Conservation (phyloP, 1,284 basidiomycete species). For the Kalmanozyma brasiliensis region DNA sequence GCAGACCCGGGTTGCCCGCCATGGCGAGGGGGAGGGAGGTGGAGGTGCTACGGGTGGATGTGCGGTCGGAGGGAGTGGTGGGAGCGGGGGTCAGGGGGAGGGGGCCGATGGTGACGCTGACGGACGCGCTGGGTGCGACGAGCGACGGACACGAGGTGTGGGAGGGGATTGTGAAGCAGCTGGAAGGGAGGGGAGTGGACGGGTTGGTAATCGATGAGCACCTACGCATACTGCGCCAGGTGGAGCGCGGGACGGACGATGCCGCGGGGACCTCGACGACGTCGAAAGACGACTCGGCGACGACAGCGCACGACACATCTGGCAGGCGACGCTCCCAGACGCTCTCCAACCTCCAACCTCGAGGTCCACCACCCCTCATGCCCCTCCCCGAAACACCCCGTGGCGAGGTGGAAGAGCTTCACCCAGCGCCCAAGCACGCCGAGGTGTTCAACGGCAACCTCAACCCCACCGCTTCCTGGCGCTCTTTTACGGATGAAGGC, state of each 20-base stretch:
- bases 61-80: conserved; percentile 47
- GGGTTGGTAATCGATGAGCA: conserved; percentile 52
- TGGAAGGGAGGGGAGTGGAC: conserved; percentile 2
- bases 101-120: conserved; percentile 32
- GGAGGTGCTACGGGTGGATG: too few relatives aligned
- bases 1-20: conserved; percentile 35
- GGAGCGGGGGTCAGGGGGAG: conserved; percentile 38
- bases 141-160: conserved; percentile 34
- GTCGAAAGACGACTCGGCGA: not conserved
- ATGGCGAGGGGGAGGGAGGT: too few relatives aligned
- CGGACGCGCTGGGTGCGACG: conserved; percentile 44
- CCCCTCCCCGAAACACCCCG: conserved; percentile 8
- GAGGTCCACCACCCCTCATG: conserved; percentile 15
- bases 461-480: conserved; percentile 33
- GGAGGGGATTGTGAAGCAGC: conserved; percentile 27
- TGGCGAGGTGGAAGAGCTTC: conserved; percentile 24
- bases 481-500: conserved; percentile 35
- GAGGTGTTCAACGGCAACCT: conserved; percentile 14
- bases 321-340: conserved; percentile 25
- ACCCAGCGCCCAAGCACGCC: too few relatives aligned
- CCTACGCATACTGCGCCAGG: conserved; percentile 38
- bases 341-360: conserved; percentile 18
- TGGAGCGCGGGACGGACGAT: conserved; percentile 24
- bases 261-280: not conserved
- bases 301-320: conserved; percentile 10